phyloP scores from a whole-genome alignment of 108 stramenopile species.

The Conticribra guillardii region DNA sequence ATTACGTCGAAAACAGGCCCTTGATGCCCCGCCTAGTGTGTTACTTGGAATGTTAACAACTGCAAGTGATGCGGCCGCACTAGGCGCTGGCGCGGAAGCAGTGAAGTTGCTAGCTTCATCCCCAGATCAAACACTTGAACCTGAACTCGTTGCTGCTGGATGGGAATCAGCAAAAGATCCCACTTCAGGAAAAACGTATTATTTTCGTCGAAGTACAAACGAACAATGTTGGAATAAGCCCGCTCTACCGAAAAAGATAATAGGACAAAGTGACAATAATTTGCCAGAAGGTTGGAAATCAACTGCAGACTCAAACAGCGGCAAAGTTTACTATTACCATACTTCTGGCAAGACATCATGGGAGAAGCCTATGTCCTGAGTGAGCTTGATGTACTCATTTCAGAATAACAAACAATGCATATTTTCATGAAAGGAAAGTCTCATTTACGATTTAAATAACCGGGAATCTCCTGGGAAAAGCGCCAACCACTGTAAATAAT shows the following conservation, averaged over 20 bases:
- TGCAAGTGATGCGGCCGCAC: conserved; percentile 39
- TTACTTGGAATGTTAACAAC: conserved; percentile 14
- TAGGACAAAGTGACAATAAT: conserved; percentile 5
- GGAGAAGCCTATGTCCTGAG: conserved; percentile 50
- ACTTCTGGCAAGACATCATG: conserved; percentile 69
- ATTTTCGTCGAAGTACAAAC: conserved; percentile 66
- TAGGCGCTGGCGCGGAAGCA: conserved; percentile 26
- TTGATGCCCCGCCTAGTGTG: conserved; percentile 39
- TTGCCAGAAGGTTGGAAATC: conserved; percentile 79
- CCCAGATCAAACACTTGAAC: conserved; percentile 14
- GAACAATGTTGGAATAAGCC: conserved; percentile 70
- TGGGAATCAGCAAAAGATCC: conserved; percentile 70
- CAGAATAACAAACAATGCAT: no score
- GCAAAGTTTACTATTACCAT: conserved; percentile 76
- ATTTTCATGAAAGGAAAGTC: no score
- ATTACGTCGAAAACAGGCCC: conserved; percentile 52
- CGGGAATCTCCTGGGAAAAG: no score
- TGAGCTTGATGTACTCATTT: neutral
- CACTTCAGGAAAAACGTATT: conserved; percentile 71
- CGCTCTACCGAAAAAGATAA: neutral
- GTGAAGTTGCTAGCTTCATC: conserved; percentile 3
- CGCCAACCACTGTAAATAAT: no score
- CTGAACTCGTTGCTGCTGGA: conserved; percentile 34
- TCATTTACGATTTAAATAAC: no score
- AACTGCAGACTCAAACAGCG: conserved; percentile 55